These are phyloP conservation scores for Suillus fuscotomentosus DNA, from an alignment of 768 basidiomycete species.

Conservation along the genomic window DNA sequence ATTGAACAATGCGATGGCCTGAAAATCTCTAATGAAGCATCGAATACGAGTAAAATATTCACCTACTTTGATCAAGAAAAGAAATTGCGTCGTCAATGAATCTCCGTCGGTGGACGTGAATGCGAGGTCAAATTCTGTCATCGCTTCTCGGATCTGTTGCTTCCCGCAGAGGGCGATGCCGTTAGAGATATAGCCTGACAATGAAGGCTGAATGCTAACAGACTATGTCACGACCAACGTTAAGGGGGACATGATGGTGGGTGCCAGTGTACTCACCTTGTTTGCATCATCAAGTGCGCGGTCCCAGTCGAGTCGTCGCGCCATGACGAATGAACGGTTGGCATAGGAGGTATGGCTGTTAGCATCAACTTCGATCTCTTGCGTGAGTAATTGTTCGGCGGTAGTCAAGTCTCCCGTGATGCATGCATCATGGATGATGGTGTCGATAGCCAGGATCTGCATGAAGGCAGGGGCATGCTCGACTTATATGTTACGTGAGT, in stretches of 20 bases:
- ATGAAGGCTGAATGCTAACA: background rate
- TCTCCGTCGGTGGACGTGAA: background rate
- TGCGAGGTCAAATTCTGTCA: background rate
- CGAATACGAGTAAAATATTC: background rate
- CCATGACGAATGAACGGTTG: background rate
- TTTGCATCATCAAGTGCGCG: background rate
- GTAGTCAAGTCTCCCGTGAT: background rate
- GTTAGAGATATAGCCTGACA: background rate
- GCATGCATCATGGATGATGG: background rate
- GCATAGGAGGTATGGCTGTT: background rate
- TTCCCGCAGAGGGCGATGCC: background rate
- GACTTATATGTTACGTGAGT: background rate
- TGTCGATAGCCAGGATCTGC: background rate
- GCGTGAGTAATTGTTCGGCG: background rate
- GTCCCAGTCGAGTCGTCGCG: background rate
- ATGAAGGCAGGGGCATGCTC: background rate
- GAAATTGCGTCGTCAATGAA: background rate
- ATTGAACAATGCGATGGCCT: background rate
- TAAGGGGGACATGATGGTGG: background rate
- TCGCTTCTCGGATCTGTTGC: background rate
- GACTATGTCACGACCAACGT: background rate
- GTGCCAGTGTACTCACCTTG: background rate
- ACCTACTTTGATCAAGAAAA: background rate
- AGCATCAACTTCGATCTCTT: background rate
- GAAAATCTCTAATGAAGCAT: background rate